Conservation (phyloP, 2,329 filamentous ascomycete species). For the Rasamsonia emersonii region DNA sequence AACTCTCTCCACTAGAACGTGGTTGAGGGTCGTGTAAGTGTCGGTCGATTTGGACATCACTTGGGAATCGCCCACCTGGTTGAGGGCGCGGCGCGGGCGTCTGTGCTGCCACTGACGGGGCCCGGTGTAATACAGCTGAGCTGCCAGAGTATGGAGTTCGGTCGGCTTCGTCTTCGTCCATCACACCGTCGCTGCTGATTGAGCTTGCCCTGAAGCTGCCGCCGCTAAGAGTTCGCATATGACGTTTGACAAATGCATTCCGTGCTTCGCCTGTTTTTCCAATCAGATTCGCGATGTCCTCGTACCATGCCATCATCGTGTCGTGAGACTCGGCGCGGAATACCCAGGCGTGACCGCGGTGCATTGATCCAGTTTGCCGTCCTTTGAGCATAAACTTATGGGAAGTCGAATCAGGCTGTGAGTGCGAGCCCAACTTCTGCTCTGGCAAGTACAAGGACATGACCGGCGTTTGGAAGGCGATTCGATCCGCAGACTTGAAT, state of each 20-base stretch:
- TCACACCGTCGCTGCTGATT: constrained; percentile 64
- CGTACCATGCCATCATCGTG: constrained; percentile 95
- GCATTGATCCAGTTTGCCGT: constrained; percentile 84
- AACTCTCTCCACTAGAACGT: constrained; percentile 73
- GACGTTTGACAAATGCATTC: constrained; percentile 74
- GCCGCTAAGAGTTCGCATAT: constrained; percentile 69
- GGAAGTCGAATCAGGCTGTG: constrained; percentile 69
- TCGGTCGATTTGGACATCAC: constrained; percentile 80
- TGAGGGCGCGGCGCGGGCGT: constrained; percentile 58
- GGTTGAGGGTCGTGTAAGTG: constrained; percentile 72
- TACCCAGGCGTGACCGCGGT: constrained; percentile 65
- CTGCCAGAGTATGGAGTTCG: constrained; percentile 57
- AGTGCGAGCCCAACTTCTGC: constrained; percentile 91
- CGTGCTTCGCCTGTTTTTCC: constrained; percentile 84
- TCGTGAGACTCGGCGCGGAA: constrained; percentile 66
- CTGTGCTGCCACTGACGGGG: constrained; percentile 28
- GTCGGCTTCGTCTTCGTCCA: constrained; percentile 67
- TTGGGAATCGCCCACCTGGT: constrained; percentile 95
- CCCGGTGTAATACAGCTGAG: constrained; percentile 28
- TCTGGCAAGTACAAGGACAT: constrained; percentile 95
- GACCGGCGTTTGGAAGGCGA: constrained; percentile 69
- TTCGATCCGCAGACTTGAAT: constrained; percentile 96
- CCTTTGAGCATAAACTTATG: constrained; percentile 99
- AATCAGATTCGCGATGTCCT: constrained; percentile 82
- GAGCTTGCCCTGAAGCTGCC: constrained; percentile 49